Base-by-base conservation (phyloP, 495 filamentous ascomycete species). In the Penicillium waksmanii region DNA sequence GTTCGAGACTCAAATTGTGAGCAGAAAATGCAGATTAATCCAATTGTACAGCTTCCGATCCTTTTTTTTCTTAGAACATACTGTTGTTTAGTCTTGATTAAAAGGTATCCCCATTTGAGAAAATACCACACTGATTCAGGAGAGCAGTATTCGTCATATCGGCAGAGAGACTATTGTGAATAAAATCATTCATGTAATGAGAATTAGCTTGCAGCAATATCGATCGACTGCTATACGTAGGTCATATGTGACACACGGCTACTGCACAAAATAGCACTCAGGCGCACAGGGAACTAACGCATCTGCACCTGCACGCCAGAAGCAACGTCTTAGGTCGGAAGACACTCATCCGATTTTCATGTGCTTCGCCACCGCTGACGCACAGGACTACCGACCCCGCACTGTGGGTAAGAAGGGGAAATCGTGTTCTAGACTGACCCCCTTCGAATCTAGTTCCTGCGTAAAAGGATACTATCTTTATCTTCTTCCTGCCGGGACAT, bases 311-410 rank as follows among this genome's bases (percentile, higher is more conserved):
- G 42, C 42, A 44, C 15, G 42, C 42, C 42, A 44, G 42, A 44
- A 19, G 42, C 42, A 44, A 25, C 23, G 46, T 48, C 46, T 27
- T 48, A 48, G 46, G 42, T 44, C 46, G 46, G 46, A 48, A 25
- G 46, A 48, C 19, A 48, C 9, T 27, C 46, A 48, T 48, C 46
- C 46, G 46, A 11, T 3, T 27, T 48, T 31, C 46, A 48, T 48
- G 46, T 48, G 46, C 46, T 48, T 48, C 46, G 46, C 46, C 46
- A 48, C 46, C 46, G 21, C 46, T 48, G 46, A 48, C 46, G 46
- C 23, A 48, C 19, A 2, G 46, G 46, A 10, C 3, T 7, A 31
- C 8, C 5, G 23, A 27, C 46, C 46, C 46, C 46, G 46, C 19
- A 23, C 18, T 25, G 46, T 48, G 46, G 46, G 46, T 48, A 23